Evolutionary conservation across 2,329 filamentous ascomycete genomes (phyloP).

Genomic region (Tricladium varicosporioides): DNA sequence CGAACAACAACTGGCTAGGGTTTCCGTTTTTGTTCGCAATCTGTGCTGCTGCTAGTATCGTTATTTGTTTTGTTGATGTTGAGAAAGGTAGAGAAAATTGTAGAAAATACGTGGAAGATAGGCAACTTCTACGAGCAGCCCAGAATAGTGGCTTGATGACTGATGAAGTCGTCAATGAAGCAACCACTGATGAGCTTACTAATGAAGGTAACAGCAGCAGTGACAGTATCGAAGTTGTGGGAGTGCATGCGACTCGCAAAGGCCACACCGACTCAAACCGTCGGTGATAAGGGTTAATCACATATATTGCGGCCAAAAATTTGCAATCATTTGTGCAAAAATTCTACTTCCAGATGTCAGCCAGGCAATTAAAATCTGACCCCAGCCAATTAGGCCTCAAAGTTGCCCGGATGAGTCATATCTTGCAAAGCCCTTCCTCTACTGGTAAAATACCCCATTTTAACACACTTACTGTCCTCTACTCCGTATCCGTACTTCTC

Average conservation of each 20-base stretch:
- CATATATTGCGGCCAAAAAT: too few species aligned
- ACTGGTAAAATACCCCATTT: background rate
- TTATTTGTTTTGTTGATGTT: conserved; percentile 40
- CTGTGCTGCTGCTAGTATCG: conserved; percentile 37
- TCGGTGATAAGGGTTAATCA: too few species aligned
- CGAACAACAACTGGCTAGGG: conserved; percentile 43
- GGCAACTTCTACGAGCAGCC: conserved; percentile 32
- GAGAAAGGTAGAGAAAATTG: conserved; percentile 41
- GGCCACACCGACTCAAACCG: background rate
- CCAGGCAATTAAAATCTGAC: too few species aligned
- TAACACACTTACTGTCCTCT: background rate
- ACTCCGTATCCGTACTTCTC: background rate
- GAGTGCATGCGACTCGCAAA: conserved; percentile 7
- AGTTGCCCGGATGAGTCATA: conserved; percentile 3
- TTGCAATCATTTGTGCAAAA: too few species aligned
- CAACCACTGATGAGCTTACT: conserved; percentile 12
- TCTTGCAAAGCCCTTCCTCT: background rate
- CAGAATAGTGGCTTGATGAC: conserved; percentile 29
- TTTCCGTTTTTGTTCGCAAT: conserved; percentile 42
- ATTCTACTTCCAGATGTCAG: too few species aligned
- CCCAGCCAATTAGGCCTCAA: background rate
- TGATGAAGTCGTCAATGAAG: conserved; percentile 22
- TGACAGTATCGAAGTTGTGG: conserved; percentile 8
- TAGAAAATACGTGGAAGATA: conserved; percentile 36
- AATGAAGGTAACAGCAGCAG: conserved; percentile 6